phyloP scores from a whole-genome alignment of 164 flowering plant species.

The Hamamelis virginiana region DNA sequence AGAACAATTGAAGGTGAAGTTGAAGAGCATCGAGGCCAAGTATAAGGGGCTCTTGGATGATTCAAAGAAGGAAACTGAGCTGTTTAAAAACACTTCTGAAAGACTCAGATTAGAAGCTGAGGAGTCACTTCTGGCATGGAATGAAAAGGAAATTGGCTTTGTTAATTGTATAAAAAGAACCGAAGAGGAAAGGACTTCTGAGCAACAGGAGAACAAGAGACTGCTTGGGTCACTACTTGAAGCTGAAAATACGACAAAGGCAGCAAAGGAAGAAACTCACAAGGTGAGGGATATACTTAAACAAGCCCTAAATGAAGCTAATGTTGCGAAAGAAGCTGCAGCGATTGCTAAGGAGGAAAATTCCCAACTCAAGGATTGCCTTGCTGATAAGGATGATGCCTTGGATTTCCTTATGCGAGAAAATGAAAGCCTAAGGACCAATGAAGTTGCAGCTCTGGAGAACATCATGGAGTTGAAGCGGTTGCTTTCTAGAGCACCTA shows the following conservation, averaged over 20 bases:
- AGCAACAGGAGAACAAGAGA: constrained; percentile 41
- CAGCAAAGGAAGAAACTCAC: constrained; percentile 57
- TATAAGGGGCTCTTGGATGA: constrained; percentile 39
- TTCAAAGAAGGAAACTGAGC: constrained; percentile 53
- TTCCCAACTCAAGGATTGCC: constrained; percentile 60
- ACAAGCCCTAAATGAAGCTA: constrained; percentile 84
- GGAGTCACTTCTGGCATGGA: constrained; percentile 68
- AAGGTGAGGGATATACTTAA: constrained; percentile 76
- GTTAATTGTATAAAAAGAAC: constrained; percentile 63
- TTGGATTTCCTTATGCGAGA: constrained; percentile 39
- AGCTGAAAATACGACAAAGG: constrained; percentile 36
- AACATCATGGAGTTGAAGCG: constrained; percentile 51
- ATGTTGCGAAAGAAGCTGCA: constrained; percentile 78
- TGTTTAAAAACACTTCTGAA: constrained; percentile 40
- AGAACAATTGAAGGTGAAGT: constrained; percentile 29
- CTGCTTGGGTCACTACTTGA: constrained; percentile 33
- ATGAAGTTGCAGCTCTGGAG: constrained; percentile 54
- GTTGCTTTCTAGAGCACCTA: constrained; percentile 28
- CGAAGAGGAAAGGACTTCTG: constrained; percentile 55
- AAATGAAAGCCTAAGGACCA: constrained; percentile 46
- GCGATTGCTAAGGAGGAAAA: constrained; percentile 70
- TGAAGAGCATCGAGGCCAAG: constrained; percentile 38
- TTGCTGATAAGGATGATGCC: constrained; percentile 56
- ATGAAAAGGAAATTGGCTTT: constrained; percentile 65
- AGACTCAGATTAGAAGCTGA: constrained; percentile 73